Base-by-base conservation (phyloP, 1,284 basidiomycete genomes). In the Ceraceosorus guamensis region DNA sequence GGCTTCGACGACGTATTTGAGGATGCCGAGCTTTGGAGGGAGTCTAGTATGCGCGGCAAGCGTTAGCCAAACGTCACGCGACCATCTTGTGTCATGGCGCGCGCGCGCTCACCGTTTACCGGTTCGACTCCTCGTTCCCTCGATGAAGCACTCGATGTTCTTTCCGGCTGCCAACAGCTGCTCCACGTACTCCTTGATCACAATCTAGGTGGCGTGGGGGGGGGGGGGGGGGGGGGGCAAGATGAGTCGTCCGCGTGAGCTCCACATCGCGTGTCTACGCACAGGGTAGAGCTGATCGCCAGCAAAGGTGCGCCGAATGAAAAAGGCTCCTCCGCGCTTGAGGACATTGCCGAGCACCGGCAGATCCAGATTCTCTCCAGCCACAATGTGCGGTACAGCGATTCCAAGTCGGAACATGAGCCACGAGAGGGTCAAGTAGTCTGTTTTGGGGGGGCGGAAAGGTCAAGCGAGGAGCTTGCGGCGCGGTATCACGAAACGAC, bases 1-100 rank as follows among this genome's bases (percentile, higher is more conserved):
- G n/a, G 68, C 76, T 14, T 76, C 74, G 55, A 78, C 64, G 13
- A 77, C 68, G 53, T 78, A 76, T 52, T 77, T 78, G 56, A 78
- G 71, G 41, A 78, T 76, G 6, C 77, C 77, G 35, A 78, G 67
- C 52, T 78, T 78, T 24, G 77, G 75, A 6, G 77, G 75, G 0
- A 78, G 67, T 24, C 24, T 24, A 24, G 24, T 24, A 3, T 1
- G 24, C 24, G 24, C 24, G 24, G 24, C 24, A 24, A 24, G 24
- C 24, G 24, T 24, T 3, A 24, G 24, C 24, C 24, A 24, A 24
- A 24, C 24, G 24, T 3, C 24, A 24, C 3, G 24, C 24, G 24
- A 3, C 1, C 24, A 24, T 24, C n/a, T 24, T 24, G 24, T 24
- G 24, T 3, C 24, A 24, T 24, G 24, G 24, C 24, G 24, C 24